These are phyloP conservation scores for Lojkania enalia DNA, from an alignment of 2,329 filamentous ascomycete genomes.

Conservation along the genomic window DNA sequence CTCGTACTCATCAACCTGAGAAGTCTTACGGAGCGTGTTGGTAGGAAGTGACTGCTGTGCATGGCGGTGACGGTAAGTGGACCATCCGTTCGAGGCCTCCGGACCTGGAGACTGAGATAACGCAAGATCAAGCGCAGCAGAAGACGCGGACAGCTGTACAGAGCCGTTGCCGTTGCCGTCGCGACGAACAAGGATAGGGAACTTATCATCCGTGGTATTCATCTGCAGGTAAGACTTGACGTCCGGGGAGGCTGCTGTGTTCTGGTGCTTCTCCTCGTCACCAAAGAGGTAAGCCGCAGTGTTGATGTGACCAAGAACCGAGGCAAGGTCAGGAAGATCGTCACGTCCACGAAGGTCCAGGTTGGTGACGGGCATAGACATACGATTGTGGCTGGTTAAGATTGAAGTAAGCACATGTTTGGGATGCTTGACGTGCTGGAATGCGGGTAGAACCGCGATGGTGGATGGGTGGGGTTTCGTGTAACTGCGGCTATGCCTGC, in stretches of 20 bases:
- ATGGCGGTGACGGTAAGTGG: slow-evolving; percentile 68
- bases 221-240: slow-evolving; percentile 71
- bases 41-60: slow-evolving; percentile 63
- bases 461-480: slow-evolving; percentile 18
- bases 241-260: slow-evolving; percentile 62
- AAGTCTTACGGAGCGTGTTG: slow-evolving; percentile 53
- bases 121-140: slow-evolving; percentile 78
- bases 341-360: slow-evolving; percentile 66
- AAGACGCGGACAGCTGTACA: slow-evolving; percentile 75
- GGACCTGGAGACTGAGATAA: slow-evolving; percentile 68
- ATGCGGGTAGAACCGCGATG: slow-evolving; percentile 16
- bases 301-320: slow-evolving; percentile 76
- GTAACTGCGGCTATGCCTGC: slow-evolving; percentile 6
- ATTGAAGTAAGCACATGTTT: slow-evolving; percentile 9
- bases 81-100: slow-evolving; percentile 62
- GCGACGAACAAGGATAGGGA: slow-evolving; percentile 78
- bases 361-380: slow-evolving; percentile 87
- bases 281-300: slow-evolving; percentile 85
- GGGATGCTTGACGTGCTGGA: slow-evolving; percentile 23
- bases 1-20: slow-evolving; percentile 42
- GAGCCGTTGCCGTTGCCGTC: slow-evolving; percentile 57
- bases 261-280: slow-evolving; percentile 61
- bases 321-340: slow-evolving; percentile 50
- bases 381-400: slow-evolving; percentile 72
- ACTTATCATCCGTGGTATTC: slow-evolving; percentile 78